These are phyloP conservation scores for Metarhizium humberi DNA, from an alignment of 2,329 filamentous ascomycete genomes.

Conservation along the genomic window DNA sequence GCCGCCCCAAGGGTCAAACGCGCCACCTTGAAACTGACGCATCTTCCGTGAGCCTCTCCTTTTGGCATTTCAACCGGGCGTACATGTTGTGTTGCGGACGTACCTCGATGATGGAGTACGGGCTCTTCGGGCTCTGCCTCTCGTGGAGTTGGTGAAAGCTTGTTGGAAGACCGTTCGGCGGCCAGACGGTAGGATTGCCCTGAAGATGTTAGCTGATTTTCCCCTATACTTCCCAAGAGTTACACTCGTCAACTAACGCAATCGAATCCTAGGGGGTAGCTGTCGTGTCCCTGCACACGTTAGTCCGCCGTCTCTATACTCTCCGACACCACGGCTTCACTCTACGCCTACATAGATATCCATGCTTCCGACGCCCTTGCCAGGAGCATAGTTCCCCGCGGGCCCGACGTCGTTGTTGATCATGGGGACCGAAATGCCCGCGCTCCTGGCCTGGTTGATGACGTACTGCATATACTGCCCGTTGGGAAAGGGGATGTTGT, in stretches of 20 bases:
- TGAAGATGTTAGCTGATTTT: slow-evolving; percentile 1
- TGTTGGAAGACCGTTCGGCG: slow-evolving; percentile 41
- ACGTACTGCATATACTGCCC: slow-evolving; percentile 62
- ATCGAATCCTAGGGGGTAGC: slow-evolving; percentile 35
- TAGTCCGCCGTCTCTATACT: not conserved
- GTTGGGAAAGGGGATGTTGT: slow-evolving; percentile 50
- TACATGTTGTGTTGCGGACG: slow-evolving; percentile 9
- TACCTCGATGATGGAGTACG: slow-evolving; percentile 54
- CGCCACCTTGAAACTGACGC: slow-evolving; percentile 55
- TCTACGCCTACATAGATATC: slow-evolving; percentile 45
- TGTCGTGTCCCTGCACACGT: slow-evolving; percentile 19
- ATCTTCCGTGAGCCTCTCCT: not conserved
- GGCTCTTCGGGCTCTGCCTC: slow-evolving; percentile 55
- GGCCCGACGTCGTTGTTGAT: slow-evolving; percentile 65
- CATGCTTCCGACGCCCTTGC: slow-evolving; percentile 40
- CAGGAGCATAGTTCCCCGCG: slow-evolving; percentile 53
- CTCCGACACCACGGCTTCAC: not conserved
- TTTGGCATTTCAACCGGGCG: not conserved
- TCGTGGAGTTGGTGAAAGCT: slow-evolving; percentile 31
- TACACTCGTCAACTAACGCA: slow-evolving; percentile 20
- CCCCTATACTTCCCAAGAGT: not conserved
- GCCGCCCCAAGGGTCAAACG: slow-evolving; percentile 69
- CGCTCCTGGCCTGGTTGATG: slow-evolving; percentile 55
- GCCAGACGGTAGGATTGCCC: slow-evolving; percentile 44
- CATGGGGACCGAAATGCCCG: slow-evolving; percentile 64